Percentiles rank a stretch among this genome's conserved stretches.
phyloP scores from a whole-genome alignment of 2,329 filamentous ascomycete species.

The Fusarium duplospermum region DNA sequence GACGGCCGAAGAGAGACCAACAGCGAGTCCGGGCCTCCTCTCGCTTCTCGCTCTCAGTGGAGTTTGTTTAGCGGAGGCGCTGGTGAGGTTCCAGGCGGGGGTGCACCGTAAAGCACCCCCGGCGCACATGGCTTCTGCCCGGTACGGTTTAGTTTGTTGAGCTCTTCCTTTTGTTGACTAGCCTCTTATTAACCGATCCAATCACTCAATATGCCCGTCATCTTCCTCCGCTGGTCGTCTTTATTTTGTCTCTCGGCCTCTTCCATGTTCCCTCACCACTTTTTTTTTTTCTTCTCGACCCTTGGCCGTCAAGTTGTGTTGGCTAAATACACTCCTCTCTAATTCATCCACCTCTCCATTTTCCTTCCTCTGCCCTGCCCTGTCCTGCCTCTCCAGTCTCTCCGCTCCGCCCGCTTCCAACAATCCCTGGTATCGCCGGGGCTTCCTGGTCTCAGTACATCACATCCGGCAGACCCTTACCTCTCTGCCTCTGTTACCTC shows the following conservation, averaged over 20 bases:
- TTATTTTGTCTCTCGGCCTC: conserved; percentile 34
- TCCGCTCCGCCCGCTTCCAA: conserved; percentile 19
- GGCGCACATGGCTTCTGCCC: conserved; percentile 16
- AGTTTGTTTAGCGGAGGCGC: conserved; percentile 14
- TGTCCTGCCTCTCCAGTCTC: conserved; percentile 7
- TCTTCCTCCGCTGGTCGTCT: conserved; percentile 4
- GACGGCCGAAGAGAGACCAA: neutral
- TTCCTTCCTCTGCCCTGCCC: neutral
- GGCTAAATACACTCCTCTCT: conserved; percentile 12
- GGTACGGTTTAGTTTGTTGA: neutral
- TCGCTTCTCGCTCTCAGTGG: conserved; percentile 11
- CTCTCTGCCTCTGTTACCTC: conserved; percentile 5
- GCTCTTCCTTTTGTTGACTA: conserved; percentile 1
- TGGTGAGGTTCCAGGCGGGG: neutral
- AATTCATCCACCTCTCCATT: neutral
- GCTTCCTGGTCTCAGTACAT: conserved; percentile 14
- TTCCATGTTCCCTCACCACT: conserved; percentile 24
- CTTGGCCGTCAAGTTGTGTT: conserved; percentile 13
- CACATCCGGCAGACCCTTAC: conserved; percentile 33
- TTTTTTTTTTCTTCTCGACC: conserved; percentile 8
- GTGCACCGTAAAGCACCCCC: conserved; percentile 12
- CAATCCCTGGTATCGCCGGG: conserved; percentile 14
- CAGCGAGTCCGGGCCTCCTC: neutral
- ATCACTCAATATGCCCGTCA: conserved; percentile 13
- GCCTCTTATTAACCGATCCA: neutral